Conservation (phyloP, 805 yeast genomes). For the Grigorovia yakushimaensis region DNA sequence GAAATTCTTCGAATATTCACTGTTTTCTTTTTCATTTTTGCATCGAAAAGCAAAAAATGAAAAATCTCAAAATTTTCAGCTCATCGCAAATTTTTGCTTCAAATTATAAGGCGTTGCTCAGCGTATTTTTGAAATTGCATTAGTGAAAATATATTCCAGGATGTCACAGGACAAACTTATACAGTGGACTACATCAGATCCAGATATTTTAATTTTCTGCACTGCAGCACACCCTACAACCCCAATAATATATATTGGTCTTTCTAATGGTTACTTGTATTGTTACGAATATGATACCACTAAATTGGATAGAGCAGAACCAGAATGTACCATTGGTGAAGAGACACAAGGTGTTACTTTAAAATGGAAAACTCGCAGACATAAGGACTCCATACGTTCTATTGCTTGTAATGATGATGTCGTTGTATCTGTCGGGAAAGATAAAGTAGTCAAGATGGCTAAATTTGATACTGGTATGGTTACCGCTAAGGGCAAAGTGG, state of each 20-base stretch:
- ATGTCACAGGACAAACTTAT: background rate
- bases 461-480: slow-evolving; percentile 67
- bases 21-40: too few relatives aligned
- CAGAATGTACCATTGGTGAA: slow-evolving; percentile 3
- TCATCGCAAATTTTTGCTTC: slow-evolving; percentile 1
- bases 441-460: slow-evolving; percentile 69
- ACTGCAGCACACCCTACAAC: slow-evolving; percentile 68
- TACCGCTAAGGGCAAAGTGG: slow-evolving; percentile 34
- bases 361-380: slow-evolving; percentile 81
- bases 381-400: slow-evolving; percentile 78
- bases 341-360: slow-evolving; percentile 24
- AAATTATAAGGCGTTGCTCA: too few relatives aligned
- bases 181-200: slow-evolving; percentile 1
- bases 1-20: too few relatives aligned
- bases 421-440: slow-evolving; percentile 64
- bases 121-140: too few relatives aligned
- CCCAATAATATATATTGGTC: slow-evolving; percentile 56
- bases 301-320: slow-evolving; percentile 1
- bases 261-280: slow-evolving; percentile 72
- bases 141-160: background rate
- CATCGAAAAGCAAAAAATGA: background rate
- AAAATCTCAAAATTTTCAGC: background rate
- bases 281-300: slow-evolving; percentile 44
- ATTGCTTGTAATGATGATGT: slow-evolving; percentile 49
- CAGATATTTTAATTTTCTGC: slow-evolving; percentile 50